Evolutionary conservation across 805 yeast species (phyloP), one percentile per base, ranked within the genome.

Genomic region (Zygotorulaspora danielsina): DNA sequence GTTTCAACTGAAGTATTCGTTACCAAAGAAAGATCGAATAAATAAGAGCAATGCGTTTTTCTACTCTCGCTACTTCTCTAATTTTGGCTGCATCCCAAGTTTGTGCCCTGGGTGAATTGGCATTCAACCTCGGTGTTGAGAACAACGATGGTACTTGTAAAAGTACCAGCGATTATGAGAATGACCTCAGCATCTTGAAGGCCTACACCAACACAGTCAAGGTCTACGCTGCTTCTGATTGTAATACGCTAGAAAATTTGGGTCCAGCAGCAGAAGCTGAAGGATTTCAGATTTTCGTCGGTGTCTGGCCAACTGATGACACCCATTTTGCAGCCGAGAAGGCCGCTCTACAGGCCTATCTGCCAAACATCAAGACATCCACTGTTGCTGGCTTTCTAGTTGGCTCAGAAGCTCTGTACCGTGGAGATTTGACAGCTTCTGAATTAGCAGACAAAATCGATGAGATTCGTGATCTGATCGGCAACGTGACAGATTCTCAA

Each of bases 391-490:
- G 80, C 33, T 71, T 90, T 67, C 72, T 86, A 38, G 97, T 90
- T 50, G 97, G 97, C 50, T 88, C 97, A 18, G 97, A 90, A 74
- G 90, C 96, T 43, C 73, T 90, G 50, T 90, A 90, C 78, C 86
- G 97, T 73, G 78, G 65, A 27, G 97, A 90, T 63, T 50, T 89
- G 67, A 73, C 89, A 36, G 88, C 95, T 32, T 54, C 71, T 22
- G 76, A 76, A 40, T 78, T 90, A 59, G 94, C 96, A 35, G 65
- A 60, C 50, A 72, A 72, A 55, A 88, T 90, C 58, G 49, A 63
- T 44, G 76, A 75, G 34, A 64, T 89, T 63, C 84, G 79, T 69
- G 59, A 63, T 32, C 69, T 81, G 32, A 60, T 90, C 42, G 59
- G 70, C 21, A 73, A 63, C 48, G 79, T 89, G 61, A 69, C 71